phyloP scores from a whole-genome alignment of 805 yeast genomes.

The Pichia exigua region DNA sequence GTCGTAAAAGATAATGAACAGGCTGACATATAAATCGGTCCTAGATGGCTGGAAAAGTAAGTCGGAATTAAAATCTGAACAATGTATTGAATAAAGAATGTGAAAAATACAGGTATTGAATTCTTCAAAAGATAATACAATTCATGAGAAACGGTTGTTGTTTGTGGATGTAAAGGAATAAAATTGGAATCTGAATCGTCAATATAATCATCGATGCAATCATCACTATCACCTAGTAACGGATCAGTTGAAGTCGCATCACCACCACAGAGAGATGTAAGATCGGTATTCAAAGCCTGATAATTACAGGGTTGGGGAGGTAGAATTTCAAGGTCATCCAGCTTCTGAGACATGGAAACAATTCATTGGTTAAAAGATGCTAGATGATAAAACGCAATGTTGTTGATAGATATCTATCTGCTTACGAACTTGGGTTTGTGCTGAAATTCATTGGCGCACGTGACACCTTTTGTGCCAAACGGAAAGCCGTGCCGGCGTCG shows the following conservation, averaged over 20 bases:
- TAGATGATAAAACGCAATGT: too few relatives aligned
- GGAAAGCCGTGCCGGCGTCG: too few relatives aligned
- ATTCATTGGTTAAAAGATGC: not conserved
- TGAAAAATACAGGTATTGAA: conserved; percentile 52
- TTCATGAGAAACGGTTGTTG: conserved; percentile 16
- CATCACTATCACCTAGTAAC: not conserved
- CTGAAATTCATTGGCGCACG: too few relatives aligned
- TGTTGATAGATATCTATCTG: too few relatives aligned
- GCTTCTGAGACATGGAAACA: not conserved
- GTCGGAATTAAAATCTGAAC: conserved; percentile 67
- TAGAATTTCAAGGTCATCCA: not conserved
- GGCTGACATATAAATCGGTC: conserved; percentile 61
- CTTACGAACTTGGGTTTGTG: too few relatives aligned
- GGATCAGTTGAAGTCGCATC: not conserved
- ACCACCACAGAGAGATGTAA: not conserved
- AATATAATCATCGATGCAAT: not conserved
- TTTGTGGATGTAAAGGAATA: conserved; percentile 5
- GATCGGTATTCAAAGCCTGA: not conserved
- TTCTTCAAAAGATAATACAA: conserved; percentile 26
- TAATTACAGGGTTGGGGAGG: not conserved
- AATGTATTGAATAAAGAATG: conserved; percentile 61
- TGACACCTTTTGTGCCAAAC: too few relatives aligned
- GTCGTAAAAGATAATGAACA: conserved; percentile 66
- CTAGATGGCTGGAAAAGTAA: conserved; percentile 62
- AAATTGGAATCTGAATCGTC: not conserved